Evolutionary conservation across 805 yeast genomes (phyloP), one percentile per base, ranked within the genome.

Genomic region (Barnettozyma pratensis): DNA sequence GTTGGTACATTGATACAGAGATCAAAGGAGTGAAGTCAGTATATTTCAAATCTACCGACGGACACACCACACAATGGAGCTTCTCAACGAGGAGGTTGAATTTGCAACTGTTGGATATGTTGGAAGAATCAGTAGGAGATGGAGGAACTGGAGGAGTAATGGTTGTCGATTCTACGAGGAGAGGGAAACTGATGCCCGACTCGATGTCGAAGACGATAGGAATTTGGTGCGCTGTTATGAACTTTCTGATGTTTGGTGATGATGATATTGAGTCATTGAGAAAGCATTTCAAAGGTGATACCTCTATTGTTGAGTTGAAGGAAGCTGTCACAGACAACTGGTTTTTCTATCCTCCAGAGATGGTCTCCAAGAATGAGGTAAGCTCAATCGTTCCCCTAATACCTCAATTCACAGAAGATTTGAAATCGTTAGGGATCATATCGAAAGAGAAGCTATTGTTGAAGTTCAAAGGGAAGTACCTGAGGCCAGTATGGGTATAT

Each of bases 41-140:
- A 14, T 89, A 90, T 59, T 90, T 90, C 69, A 90, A 90, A 60
- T 85, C 95, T 28, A 90, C 97, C 0, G 97, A 90, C 66, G 97
- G 97, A 0, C 97, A 90, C 59, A 81, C 80, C 0, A 76, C 77
- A 47, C 82, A 87, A 54, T 90, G 96, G 96, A 74, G 75, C 32
- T 89, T 90, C 58, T 83, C 88, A 34, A 64, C 79, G 14, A 71
- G 95, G 44, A 67, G 97, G 41, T 67, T 89, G 37, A 90, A 90
- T 63, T 68, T 87, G 49, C 96, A 89, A 59, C 61, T 90, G 3
- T 58, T 89, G 3, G 77, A 79, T 0, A 42, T 77, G 0, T 58
- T 87, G 0, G 34, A 31, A 3, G 34, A 31, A 31, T 31, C 34
- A 3, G 34, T 31, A 2, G 11, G 34, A 2, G 34, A 11, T 31